Evolutionary conservation across 192 early-diverging fungal genomes (phyloP), one percentile per base, ranked within the genome.

Genomic region (Backusella circina): DNA sequence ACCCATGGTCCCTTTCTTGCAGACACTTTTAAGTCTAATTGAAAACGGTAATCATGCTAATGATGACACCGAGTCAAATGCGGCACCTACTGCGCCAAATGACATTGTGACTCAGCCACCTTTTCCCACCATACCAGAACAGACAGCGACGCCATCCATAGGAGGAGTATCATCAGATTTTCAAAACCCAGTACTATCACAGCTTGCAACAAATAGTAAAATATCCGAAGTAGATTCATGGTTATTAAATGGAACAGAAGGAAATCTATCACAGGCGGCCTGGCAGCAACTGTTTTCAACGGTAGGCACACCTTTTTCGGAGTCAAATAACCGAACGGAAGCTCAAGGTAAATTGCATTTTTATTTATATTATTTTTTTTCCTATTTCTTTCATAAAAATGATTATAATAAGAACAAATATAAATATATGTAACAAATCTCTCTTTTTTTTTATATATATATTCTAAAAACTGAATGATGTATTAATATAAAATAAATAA

Each of bases 241-340:
- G 69, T 30, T 70, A 47, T 47, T 70, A 12, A 70, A 70, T 41
- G 69, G 69, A 2, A 37, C 35, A 30, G 23, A 44, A 38, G 67
- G 67, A 1, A 28, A 23, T 70, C 3, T 66, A 23, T 38, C 73
- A 28, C 73, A 74, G 31, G 73, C 64, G 4, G 38, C 73, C 5
- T 74, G 73, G 73, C 64, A 74, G 12, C 73, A 74, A 15, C 28
- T 74, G 3, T 74, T 74, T 41, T 41, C 39, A 12, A 65, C 30
- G 28, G n/a, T 64, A 10, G 73, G 64, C 15, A 30, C 73, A 39
- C 73, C 73, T 2, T 66, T 74, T 66, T 36, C 71, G 18, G 61
- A 30, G 23, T 41, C 33, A 35, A 64, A 74, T 66, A 66, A 74
- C 30, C 37, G 37, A 30, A 28, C 28, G 2, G 69, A 70, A 18